phyloP scores from a whole-genome alignment of 139 green algal genomes.

The Tetraselmis striata region DNA sequence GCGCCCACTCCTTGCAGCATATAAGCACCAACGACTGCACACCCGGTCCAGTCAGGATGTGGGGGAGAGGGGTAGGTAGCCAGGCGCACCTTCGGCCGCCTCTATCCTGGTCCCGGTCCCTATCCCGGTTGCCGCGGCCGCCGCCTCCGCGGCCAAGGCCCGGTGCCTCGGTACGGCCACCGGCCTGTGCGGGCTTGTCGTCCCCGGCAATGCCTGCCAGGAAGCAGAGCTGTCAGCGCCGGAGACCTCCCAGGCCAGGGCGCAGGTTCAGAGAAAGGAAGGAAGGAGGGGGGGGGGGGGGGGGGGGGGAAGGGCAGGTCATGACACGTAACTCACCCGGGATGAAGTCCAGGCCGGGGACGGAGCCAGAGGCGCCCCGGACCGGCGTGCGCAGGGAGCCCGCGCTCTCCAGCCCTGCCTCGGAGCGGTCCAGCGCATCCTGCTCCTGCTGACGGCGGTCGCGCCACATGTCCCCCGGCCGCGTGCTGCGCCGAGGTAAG shows the following conservation, averaged over 20 bases:
- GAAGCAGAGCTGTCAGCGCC: not conserved
- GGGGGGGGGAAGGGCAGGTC: too few relatives aligned
- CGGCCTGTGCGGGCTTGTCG: not conserved
- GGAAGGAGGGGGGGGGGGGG: too few relatives aligned
- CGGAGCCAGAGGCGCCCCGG: not conserved
- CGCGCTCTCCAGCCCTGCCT: not conserved
- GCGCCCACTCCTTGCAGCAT: too few relatives aligned
- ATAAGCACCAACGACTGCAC: too few relatives aligned
- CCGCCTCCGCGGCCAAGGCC: not conserved
- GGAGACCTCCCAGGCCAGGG: not conserved
- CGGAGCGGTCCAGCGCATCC: constrained; percentile 1
- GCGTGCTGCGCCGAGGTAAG: too few relatives aligned
- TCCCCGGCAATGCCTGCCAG: not conserved
- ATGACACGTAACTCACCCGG: too few relatives aligned
- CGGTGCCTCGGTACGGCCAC: not conserved
- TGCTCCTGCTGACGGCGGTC: constrained; percentile 19
- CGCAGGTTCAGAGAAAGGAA: too few relatives aligned
- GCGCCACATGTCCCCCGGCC: constrained; percentile 22
- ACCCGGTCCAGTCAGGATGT: too few relatives aligned
- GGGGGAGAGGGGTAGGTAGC: too few relatives aligned
- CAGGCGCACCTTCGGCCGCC: too few relatives aligned
- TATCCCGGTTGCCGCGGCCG: not conserved
- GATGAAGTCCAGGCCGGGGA: not conserved
- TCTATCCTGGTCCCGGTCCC: too few relatives aligned
- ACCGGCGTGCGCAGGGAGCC: not conserved